Evolutionary conservation across 306 rosid species (phyloP).

Genomic region (Trifolium repens): DNA sequence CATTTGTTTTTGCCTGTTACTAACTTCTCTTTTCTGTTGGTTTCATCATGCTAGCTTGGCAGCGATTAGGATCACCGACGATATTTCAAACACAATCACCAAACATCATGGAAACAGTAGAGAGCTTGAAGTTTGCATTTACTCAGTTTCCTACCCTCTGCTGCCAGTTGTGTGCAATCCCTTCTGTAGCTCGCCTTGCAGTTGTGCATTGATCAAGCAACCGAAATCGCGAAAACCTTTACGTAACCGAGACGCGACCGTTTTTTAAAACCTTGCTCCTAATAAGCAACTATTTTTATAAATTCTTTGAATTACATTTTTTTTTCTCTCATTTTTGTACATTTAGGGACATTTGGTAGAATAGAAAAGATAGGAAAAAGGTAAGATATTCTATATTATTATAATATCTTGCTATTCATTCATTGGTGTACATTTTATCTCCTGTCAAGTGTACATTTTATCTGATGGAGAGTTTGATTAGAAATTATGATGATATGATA

Average conservation of each 20-base stretch:
- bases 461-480: neutral
- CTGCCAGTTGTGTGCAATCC: neutral
- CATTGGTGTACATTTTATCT: neutral
- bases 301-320: neutral
- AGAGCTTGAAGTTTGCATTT: conserved; percentile 20
- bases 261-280: too few species aligned
- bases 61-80: conserved; percentile 28
- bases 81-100: conserved; percentile 16
- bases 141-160: neutral
- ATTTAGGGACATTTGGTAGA: neutral
- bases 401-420: neutral
- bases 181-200: neutral
- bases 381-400: neutral
- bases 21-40: conserved; percentile 1
- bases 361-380: too few species aligned
- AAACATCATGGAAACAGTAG: neutral
- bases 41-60: conserved; percentile 26
- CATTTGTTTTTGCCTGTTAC: conserved; percentile 2
- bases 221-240: too few species aligned
- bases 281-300: neutral
- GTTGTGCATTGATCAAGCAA: neutral
- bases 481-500: neutral
- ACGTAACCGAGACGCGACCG: too few species aligned
- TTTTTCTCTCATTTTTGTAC: neutral
- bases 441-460: neutral